Percentiles rank a stretch among this genome's conserved stretches.
Evolutionary conservation across 2,329 filamentous ascomycete genomes (phyloP).

Genomic region (Cladophialophora exuberans): DNA sequence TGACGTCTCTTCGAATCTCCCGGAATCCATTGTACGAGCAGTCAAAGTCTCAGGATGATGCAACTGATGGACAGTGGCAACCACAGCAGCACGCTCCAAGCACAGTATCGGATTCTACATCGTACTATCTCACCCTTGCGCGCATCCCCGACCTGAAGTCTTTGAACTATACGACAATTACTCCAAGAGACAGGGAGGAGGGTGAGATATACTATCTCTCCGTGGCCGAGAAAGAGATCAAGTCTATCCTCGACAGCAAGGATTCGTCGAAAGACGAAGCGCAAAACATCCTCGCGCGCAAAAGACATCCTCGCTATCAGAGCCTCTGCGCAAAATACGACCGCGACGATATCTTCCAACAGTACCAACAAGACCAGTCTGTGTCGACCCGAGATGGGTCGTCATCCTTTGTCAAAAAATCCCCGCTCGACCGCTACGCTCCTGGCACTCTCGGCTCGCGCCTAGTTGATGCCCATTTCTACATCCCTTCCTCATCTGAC

Average conservation of each 20-base stretch:
- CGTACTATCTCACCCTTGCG: constrained; percentile 33
- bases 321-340: constrained; percentile 78
- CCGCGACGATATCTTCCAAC: constrained; percentile 40
- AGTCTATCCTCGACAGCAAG: constrained; percentile 54
- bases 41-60: not conserved
- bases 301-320: constrained; percentile 68
- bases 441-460: constrained; percentile 82
- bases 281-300: constrained; percentile 6
- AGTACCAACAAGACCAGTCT: constrained; percentile 46
- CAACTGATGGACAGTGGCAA: no score
- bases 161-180: constrained; percentile 63
- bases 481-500: constrained; percentile 45
- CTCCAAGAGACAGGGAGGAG: constrained; percentile 74
- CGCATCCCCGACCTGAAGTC: constrained; percentile 41
- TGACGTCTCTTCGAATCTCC: constrained; percentile 75
- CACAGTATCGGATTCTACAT: constrained; percentile 25
- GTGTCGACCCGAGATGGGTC: constrained; percentile 49
- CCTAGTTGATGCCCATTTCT: constrained; percentile 66
- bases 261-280: not conserved
- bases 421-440: constrained; percentile 52
- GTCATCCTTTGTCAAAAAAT: constrained; percentile 24
- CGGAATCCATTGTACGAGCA: constrained; percentile 80
- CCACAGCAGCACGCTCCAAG: constrained; percentile 28
- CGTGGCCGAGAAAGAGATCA: constrained; percentile 76
- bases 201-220: constrained; percentile 93